Percentiles rank a stretch among this genome's conserved stretches.
Evolutionary conservation across 495 filamentous ascomycete species (phyloP).

Genomic region (Penicillium paradoxum): DNA sequence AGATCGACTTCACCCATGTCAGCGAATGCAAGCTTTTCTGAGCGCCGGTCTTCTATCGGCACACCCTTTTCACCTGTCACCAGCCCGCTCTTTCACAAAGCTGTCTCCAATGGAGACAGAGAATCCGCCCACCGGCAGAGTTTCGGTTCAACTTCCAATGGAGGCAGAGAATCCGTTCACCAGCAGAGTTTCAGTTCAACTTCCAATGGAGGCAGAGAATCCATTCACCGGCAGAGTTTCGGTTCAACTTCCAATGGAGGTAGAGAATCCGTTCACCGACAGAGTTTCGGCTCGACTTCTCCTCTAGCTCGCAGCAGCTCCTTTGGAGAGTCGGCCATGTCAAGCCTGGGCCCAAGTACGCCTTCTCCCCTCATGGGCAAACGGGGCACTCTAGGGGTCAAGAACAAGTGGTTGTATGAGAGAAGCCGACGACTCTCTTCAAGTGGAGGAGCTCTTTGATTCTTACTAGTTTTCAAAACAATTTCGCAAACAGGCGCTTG

Average conservation of each 20-base stretch:
- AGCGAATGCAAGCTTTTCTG: conserved; percentile 38
- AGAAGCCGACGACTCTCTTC: conserved; percentile 47
- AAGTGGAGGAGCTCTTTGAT: conserved; percentile 38
- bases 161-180: too few relatives aligned
- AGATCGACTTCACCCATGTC: conserved; percentile 52
- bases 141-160: too few relatives aligned
- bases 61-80: conserved; percentile 47
- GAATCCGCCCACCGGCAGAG: too few relatives aligned
- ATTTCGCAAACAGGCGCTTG: not conserved
- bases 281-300: conserved; percentile 54
- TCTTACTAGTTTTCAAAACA: not conserved
- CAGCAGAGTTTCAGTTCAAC: too few relatives aligned
- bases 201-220: too few relatives aligned
- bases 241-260: conserved; percentile 46
- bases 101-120: conserved; percentile 48
- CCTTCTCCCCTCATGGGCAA: conserved; percentile 60
- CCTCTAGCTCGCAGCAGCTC: conserved; percentile 42
- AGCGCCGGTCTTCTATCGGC: conserved; percentile 32
- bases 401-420: conserved; percentile 92
- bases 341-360: conserved; percentile 48
- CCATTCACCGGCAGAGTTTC: conserved; percentile 57
- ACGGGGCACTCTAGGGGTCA: conserved; percentile 66
- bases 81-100: conserved; percentile 70
- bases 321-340: conserved; percentile 42
- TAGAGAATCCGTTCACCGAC: conserved; percentile 48